Evolutionary conservation across 345 rosid genomes (phyloP), one percentile per base, ranked within the genome.

Genomic region (Clausena lansium): DNA sequence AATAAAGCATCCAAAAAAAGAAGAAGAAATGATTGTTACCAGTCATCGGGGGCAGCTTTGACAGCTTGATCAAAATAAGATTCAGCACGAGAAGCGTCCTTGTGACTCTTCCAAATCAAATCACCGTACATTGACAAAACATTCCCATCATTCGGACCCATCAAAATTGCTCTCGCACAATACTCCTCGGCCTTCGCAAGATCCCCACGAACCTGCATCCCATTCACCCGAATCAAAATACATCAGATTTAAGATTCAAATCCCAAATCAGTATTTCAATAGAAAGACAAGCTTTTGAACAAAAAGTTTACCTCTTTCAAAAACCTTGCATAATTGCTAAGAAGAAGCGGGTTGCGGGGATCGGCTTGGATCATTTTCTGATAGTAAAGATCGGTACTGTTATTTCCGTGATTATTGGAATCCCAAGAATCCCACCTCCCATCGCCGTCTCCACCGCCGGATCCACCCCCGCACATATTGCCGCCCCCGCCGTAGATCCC

Each of bases 51-150:
- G 47, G 97, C 82, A 72, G 93, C 93, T 80, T 89, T 83, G 28
- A 96, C 87, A 76, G 99, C 99, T 84, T 83, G 95, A 67, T 86
- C 85, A 73, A 91, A 96, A 84, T 92, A 96, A 35, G 79, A 8
- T 78, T 91, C 94, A 1, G 99, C 98, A 55, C 97, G 91, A 55
- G 85, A 74, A 33, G 89, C 79, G 83, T 96, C 97, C 81, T 90
- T 87, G 7, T 89, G 90, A 20, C 83, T 80, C 47, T 83, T 86
- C 98, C 99, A 94, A 33, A 96, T 85, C 76, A 94, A 80, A 75
- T 92, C 98, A 1, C 88, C 99, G 59, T 88, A 94, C 97, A 92
- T 88, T 0, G 97, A 95, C 28, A 96, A 73, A 83, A 84, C 85
- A 84, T 88, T 85, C 22, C 95, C 97, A 73, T 96, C 97, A 36